phyloP scores from a whole-genome alignment of 2,329 filamentous ascomycete genomes.

The Nakataea oryzae region DNA sequence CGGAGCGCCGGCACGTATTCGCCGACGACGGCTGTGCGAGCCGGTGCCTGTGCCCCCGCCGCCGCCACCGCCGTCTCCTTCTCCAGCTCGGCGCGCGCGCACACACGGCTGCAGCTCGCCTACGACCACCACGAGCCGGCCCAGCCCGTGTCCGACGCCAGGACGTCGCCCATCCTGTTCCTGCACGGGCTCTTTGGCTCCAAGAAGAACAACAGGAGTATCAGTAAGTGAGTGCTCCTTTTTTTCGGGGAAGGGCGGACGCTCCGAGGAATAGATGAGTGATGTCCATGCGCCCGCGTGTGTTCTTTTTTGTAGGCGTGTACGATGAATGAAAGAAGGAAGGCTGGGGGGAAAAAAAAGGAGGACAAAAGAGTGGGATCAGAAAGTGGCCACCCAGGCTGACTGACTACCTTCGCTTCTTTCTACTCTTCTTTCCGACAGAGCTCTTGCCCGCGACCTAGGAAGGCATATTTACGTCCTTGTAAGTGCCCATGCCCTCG shows the following conservation, averaged over 20 bases:
- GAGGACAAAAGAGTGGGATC: background rate
- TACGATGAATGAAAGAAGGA: no score
- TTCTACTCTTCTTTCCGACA: no score
- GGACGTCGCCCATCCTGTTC: constrained; percentile 62
- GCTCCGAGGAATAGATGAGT: background rate
- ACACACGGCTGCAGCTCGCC: constrained; percentile 30
- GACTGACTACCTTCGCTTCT: background rate
- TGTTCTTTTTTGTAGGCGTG: no score
- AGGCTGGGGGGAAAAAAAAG: no score
- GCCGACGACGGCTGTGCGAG: no score
- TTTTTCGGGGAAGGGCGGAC: no score
- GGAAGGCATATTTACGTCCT: constrained; percentile 73
- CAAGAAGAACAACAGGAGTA: constrained; percentile 87
- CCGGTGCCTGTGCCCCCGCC: no score
- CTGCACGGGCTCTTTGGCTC: constrained; percentile 91
- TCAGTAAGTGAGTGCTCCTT: constrained; percentile 75
- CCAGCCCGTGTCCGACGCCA: constrained; percentile 28
- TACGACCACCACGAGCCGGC: constrained; percentile 58
- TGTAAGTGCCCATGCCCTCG: constrained; percentile 33
- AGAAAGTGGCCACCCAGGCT: no score
- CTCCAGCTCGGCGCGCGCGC: background rate
- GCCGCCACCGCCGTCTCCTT: background rate
- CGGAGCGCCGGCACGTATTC: no score
- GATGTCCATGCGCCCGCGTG: no score
- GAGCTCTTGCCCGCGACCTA: constrained; percentile 71